These are phyloP conservation scores for Pichia ethanolica DNA, from an alignment of 805 yeast genomes.

Conservation along the genomic window DNA sequence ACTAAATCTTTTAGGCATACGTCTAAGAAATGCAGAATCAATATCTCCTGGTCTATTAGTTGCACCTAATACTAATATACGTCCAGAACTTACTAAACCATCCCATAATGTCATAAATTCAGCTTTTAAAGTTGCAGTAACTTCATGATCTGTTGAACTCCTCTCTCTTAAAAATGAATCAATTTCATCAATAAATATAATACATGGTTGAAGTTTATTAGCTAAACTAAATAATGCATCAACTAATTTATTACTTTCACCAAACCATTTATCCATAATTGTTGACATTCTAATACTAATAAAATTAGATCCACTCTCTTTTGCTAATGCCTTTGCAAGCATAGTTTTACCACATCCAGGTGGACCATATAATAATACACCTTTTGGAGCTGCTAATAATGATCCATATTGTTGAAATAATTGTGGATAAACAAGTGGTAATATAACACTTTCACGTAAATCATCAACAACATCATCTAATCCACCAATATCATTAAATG, in stretches of 20 bases:
- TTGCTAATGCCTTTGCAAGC: conserved; percentile 93
- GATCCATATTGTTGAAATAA: conserved; percentile 60
- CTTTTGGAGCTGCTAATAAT: conserved; percentile 85
- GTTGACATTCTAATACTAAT: conserved; percentile 88
- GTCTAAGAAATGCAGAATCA: conserved; percentile 84
- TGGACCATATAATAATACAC: conserved; percentile 88
- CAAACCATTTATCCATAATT: conserved; percentile 96
- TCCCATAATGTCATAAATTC: conserved; percentile 99
- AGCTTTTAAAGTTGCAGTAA: conserved; percentile 89
- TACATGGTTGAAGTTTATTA: conserved; percentile 84
- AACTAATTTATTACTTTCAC: conserved; percentile 89
- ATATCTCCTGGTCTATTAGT: conserved; percentile 90
- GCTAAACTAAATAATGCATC: conserved; percentile 92
- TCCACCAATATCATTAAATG: conserved; percentile 86
- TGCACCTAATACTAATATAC: conserved; percentile 87
- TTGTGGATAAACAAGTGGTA: conserved; percentile 78
- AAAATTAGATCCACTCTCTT: conserved; percentile 86
- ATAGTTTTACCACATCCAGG: conserved; percentile 98
- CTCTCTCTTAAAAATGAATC: conserved; percentile 91
- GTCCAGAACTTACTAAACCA: conserved; percentile 69
- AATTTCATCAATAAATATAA: conserved; percentile 91
- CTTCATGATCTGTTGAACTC: conserved; percentile 80
- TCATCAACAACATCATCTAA: conserved; percentile 76
- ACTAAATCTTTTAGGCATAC: conserved; percentile 87
- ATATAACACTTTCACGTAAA: conserved; percentile 77